Base-by-base conservation (phyloP, 148 eudicot genomes). In the Dianthus caryophyllus region DNA sequence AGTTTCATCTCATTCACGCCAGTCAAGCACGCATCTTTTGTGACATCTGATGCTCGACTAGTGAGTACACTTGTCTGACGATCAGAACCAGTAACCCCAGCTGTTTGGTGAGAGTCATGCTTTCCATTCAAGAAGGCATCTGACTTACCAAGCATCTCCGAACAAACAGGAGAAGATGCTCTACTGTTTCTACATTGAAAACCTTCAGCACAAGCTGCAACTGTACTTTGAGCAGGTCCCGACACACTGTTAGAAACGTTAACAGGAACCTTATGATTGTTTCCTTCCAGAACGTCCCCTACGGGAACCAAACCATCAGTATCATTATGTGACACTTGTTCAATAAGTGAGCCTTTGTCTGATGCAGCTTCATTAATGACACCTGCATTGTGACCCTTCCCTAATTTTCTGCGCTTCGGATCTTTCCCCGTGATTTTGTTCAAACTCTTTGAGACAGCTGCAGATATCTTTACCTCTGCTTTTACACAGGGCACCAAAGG, bases 391-490 rank as follows among this genome's bases (percentile, higher is more conserved):
- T 75, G 59, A 51, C 81, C 78, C 71, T 76, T 79, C 31, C 61
- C 64, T 27, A 72, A 68, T 70, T 80, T 87, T 22, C 79, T 64
- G 30, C 71, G 79, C 60, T 78, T 81, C 29, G 85, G 70, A 65
- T 59, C 63, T 49, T 68, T 41, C 33, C 74, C 77, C 30, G 85
- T 78, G 17, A 75, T 55, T 69, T 79, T 89, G 70, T 50, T 76
- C 64, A 68, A 66, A 70, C 79, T 75, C 57, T 61, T 65, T 5
- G 89, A 80, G 30, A 71, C 80, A 59, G 87, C 76, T 68, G 84
- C 73, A 29, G 88, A 80, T 66, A 81, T 90, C 61, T 78, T 78
- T 2, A 75, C 81, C 20, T 88, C 95, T 46, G 84, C 95, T 68
- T 81, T 90, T 18, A 68, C 82, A 68, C 84, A 78, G 4, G 72